Conservation (phyloP, 2,329 filamentous ascomycete genomes). For the Cladophialophora yegresii region DNA sequence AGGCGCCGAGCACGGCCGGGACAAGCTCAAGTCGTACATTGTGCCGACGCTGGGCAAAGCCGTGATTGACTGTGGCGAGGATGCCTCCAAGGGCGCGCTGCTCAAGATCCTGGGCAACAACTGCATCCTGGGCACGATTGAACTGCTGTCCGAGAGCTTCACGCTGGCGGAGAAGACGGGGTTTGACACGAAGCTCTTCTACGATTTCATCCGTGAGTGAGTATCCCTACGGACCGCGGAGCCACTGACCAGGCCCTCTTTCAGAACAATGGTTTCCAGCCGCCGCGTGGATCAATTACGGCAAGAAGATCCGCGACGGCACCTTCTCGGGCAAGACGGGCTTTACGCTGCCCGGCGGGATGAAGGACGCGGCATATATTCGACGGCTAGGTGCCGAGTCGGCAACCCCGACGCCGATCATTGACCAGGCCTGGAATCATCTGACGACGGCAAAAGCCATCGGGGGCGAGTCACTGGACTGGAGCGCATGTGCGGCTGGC, state of each 20-base stretch:
- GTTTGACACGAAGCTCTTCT: constrained; percentile 14
- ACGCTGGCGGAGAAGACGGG: constrained; percentile 18
- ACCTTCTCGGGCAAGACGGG: constrained; percentile 17
- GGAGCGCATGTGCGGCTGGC: constrained; percentile 17
- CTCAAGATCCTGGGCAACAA: constrained; percentile 17
- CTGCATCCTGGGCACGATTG: constrained; percentile 18
- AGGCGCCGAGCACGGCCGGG: neutral
- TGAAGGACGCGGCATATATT: constrained; percentile 17
- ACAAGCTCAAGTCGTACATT: constrained; percentile 16
- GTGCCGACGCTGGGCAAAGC: constrained; percentile 17
- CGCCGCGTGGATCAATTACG: constrained; percentile 18
- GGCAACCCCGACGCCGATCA: constrained; percentile 14
- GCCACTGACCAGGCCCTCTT: neutral
- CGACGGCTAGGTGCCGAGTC: constrained; percentile 15
- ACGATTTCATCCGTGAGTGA: constrained; percentile 16
- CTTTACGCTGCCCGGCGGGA: constrained; percentile 16
- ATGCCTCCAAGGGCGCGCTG: constrained; percentile 12
- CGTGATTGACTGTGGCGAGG: constrained; percentile 18
- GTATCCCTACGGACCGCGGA: neutral
- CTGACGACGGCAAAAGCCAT: constrained; percentile 14
- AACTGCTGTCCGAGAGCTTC: constrained; percentile 16
- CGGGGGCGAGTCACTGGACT: constrained; percentile 16
- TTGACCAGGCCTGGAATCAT: constrained; percentile 19
- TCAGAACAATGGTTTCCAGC: constrained; percentile 18
- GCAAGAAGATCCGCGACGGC: constrained; percentile 17